These are phyloP conservation scores for Sporodiniella umbellata DNA, from an alignment of 371 early-diverging fungal genomes.

Conservation along the genomic window DNA sequence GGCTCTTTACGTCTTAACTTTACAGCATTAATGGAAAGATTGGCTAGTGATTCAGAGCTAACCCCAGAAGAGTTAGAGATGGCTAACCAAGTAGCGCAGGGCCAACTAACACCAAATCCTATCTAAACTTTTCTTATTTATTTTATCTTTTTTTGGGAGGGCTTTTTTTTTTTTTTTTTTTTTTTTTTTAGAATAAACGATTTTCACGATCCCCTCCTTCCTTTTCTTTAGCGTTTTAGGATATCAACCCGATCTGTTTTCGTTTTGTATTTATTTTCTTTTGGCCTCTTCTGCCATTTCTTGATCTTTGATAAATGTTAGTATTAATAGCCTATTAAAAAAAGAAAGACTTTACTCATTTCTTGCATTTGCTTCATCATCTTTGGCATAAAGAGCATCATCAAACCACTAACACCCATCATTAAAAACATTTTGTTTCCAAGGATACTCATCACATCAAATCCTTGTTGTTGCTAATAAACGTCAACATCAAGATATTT, in stretches of 20 bases:
- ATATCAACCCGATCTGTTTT: neutral
- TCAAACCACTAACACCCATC: conserved; percentile 41
- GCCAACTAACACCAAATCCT: neutral
- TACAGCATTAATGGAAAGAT: conserved; percentile 1
- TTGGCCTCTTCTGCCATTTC: conserved; percentile 36
- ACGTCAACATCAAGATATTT: neutral
- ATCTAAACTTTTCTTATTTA: neutral
- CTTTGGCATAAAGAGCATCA: conserved; percentile 48
- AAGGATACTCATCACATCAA: conserved; percentile 42
- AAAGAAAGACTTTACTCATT: conserved; percentile 26
- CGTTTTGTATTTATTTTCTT: conserved; percentile 28
- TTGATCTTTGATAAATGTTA: conserved; percentile 23
- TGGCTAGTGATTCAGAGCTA: neutral
- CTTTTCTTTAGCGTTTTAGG: neutral
- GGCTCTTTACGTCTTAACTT: neutral
- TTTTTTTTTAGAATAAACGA: neutral
- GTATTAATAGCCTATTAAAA: neutral
- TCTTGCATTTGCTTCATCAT: conserved; percentile 32
- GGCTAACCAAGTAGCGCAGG: neutral
- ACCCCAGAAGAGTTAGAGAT: neutral
- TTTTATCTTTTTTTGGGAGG: too few species aligned
- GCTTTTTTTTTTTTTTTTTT: neutral
- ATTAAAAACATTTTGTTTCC: conserved; percentile 53
- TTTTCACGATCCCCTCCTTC: neutral
- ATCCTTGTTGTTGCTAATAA: conserved; percentile 39